Conservation (phyloP, 2,329 filamentous ascomycete genomes). For the Sporothrix sp. region DNA sequence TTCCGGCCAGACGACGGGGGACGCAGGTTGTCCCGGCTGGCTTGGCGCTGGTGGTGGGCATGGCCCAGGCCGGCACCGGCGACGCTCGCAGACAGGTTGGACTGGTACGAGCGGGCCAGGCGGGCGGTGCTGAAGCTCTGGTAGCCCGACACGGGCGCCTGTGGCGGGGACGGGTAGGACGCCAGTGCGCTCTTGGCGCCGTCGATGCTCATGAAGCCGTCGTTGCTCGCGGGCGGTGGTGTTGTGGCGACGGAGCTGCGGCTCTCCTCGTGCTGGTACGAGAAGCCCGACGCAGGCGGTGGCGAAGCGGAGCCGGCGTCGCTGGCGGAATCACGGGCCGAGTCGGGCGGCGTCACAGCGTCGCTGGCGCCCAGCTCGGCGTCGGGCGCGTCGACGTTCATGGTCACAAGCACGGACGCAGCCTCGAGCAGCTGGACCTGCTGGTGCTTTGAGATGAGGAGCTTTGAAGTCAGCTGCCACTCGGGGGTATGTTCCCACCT, state of each 20-base stretch:
- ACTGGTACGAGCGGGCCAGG: conserved; percentile 75
- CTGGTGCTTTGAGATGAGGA: conserved; percentile 98
- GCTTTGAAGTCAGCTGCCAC: conserved; percentile 93
- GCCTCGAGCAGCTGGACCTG: conserved; percentile 96
- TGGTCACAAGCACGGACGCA: conserved; percentile 87
- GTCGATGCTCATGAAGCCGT: conserved; percentile 45
- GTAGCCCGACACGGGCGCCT: conserved; percentile 41
- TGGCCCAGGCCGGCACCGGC: not conserved
- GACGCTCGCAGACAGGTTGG: conserved; percentile 32
- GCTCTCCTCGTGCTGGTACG: conserved; percentile 64
- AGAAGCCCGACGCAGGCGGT: conserved; percentile 70
- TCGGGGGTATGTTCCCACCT: conserved; percentile 99
- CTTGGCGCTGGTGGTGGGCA: conserved; percentile 44
- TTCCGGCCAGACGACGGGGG: conserved; percentile 72
- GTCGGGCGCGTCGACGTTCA: conserved; percentile 46
- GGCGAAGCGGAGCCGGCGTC: conserved; percentile 77
- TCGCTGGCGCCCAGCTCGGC: conserved; percentile 23
- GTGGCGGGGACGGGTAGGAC: conserved; percentile 28
- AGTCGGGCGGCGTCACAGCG: conserved; percentile 48
- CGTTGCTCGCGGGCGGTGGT: conserved; percentile 63
- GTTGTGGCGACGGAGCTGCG: conserved; percentile 87
- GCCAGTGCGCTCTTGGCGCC: conserved; percentile 34
- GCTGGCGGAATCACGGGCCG: conserved; percentile 59
- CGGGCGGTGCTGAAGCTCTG: conserved; percentile 36
- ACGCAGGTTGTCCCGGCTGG: conserved; percentile 59